phyloP scores from a whole-genome alignment of 2,329 filamentous ascomycete species.

The Byssoonygena ceratinophila region DNA sequence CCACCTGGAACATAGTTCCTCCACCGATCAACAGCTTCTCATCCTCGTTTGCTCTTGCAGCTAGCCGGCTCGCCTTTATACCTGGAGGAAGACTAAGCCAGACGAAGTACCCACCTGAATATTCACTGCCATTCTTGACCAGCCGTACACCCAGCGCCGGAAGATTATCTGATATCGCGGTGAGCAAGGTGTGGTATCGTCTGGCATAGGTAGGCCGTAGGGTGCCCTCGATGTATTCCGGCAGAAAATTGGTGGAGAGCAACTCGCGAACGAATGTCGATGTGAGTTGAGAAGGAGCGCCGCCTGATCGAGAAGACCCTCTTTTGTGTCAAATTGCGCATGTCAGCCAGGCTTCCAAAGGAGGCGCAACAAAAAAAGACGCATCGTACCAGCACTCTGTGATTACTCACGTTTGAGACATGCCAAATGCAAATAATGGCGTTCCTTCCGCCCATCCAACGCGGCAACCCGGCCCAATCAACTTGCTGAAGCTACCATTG shows the following conservation, averaged over 20 bases:
- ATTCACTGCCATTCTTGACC: conserved; percentile 27
- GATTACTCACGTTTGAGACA: conserved; percentile 48
- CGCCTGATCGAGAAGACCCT: conserved; percentile 49
- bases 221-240: conserved; percentile 43
- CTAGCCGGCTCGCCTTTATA: conserved; percentile 47
- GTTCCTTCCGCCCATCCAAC: conserved; percentile 82
- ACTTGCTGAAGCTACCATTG: conserved; percentile 86
- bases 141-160: conserved; percentile 49
- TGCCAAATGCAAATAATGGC: conserved; percentile 47
- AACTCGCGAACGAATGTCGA: conserved; percentile 49
- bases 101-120: conserved; percentile 75
- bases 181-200: conserved; percentile 47
- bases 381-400: neutral
- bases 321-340: conserved; percentile 26
- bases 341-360: conserved; percentile 10
- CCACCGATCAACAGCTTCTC: conserved; percentile 58
- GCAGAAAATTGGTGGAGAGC: conserved; percentile 42
- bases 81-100: conserved; percentile 57
- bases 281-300: conserved; percentile 49
- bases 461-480: conserved; percentile 67
- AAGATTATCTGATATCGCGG: conserved; percentile 50
- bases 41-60: conserved; percentile 47
- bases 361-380: conserved; percentile 7
- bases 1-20: conserved; percentile 60
- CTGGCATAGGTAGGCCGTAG: conserved; percentile 48